These are phyloP conservation scores for Sclerotiophoma versabilis DNA, from an alignment of 2,329 filamentous ascomycete species.

Conservation along the genomic window DNA sequence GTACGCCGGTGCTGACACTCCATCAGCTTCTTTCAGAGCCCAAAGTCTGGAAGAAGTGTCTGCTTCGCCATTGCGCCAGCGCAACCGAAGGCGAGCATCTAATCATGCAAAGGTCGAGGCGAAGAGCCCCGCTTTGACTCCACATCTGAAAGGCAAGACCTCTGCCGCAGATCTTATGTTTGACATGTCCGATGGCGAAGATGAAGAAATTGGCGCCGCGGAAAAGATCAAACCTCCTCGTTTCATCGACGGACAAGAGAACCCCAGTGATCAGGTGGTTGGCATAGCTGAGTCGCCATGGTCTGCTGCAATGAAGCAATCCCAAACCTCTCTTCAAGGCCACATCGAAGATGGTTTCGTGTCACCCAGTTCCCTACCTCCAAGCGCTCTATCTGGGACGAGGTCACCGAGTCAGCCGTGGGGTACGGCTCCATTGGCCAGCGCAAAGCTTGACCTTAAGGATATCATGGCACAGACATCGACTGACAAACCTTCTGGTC, in stretches of 20 bases:
- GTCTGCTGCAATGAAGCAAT: constrained; percentile 27
- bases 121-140: constrained; percentile 69
- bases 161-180: constrained; percentile 85
- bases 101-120: constrained; percentile 57
- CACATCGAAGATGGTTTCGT: constrained; percentile 8
- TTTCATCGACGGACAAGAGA: constrained; percentile 25
- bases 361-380: constrained; percentile 33
- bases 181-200: constrained; percentile 85
- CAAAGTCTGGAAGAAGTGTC: constrained; percentile 70
- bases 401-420: constrained; percentile 56
- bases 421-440: constrained; percentile 61
- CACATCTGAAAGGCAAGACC: constrained; percentile 70
- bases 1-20: constrained; percentile 71
- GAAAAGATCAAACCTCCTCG: constrained; percentile 34
- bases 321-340: not conserved
- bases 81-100: constrained; percentile 50
- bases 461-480: constrained; percentile 75
- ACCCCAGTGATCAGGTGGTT: constrained; percentile 17
- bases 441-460: constrained; percentile 73
- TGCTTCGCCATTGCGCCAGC: constrained; percentile 56
- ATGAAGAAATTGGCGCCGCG: constrained; percentile 22
- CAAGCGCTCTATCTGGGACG: constrained; percentile 27
- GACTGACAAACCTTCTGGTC: constrained; percentile 57
- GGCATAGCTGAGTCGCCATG: constrained; percentile 37
- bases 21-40: constrained; percentile 67